A percentile compares a stretch with the other conserved stretches of the same genome.
Evolutionary conservation across 73 alveolate genomes (phyloP).

Genomic region (Paramecium biaurelia): DNA sequence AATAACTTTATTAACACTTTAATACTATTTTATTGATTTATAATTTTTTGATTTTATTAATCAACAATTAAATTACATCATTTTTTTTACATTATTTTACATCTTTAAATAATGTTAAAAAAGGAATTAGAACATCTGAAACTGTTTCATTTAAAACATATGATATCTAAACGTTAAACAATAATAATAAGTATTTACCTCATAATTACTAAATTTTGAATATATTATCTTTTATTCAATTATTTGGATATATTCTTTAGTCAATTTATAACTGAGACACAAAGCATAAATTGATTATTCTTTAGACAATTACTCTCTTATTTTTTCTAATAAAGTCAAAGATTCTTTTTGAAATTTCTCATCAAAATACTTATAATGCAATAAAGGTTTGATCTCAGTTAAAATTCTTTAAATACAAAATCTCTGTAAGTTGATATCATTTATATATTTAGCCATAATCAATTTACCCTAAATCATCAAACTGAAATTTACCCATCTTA

Average conservation of each 20-base stretch:
- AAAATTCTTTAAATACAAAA: background rate
- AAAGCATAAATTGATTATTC: background rate
- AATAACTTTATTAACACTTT: background rate
- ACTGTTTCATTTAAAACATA: background rate
- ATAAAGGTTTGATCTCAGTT: conserved; percentile 39
- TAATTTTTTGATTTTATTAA: background rate
- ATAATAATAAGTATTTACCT: background rate
- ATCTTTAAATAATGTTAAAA: background rate
- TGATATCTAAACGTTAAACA: background rate
- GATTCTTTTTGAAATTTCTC: background rate
- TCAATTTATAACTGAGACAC: conserved; percentile 11
- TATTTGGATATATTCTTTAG: conserved; percentile 9
- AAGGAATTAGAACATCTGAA: conserved; percentile 10
- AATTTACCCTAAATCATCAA: background rate
- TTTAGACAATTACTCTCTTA: background rate
- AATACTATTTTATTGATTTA: background rate
- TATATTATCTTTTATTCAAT: conserved; percentile 7
- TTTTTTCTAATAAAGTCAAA: background rate
- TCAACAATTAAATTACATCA: background rate
- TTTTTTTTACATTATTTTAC: background rate
- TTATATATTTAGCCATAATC: background rate
- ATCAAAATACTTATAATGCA: conserved; percentile 21
- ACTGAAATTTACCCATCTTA: conserved; percentile 10
- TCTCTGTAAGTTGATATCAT: background rate
- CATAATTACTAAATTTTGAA: conserved; percentile 29